Evolutionary conservation across 768 basidiomycete species (phyloP).

Genomic region (Russula brevipes): DNA sequence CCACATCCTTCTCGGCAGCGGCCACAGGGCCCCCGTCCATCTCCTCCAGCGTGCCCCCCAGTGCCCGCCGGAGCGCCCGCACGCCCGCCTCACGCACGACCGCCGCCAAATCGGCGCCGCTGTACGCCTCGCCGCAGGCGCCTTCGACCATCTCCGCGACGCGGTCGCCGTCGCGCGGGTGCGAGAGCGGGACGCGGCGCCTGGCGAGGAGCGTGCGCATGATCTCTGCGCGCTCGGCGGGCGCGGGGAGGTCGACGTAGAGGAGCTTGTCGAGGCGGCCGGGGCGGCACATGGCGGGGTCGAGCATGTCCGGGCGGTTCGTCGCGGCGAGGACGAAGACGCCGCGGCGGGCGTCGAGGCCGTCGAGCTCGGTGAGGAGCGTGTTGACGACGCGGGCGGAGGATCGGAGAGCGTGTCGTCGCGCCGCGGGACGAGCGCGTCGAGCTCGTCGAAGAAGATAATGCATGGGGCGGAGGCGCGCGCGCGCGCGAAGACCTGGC

Average conservation of each 20-base stretch:
- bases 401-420: constrained; percentile 88
- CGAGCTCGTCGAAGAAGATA: constrained; percentile 93
- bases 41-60: constrained; percentile 66
- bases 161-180: constrained; percentile 30
- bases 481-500: constrained; percentile 92
- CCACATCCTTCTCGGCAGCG: constrained; percentile 24
- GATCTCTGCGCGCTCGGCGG: constrained; percentile 77
- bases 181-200: constrained; percentile 58
- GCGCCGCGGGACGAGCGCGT: constrained; percentile 84
- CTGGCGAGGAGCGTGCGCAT: constrained; percentile 56
- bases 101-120: constrained; percentile 86
- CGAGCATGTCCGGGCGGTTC: constrained; percentile 95
- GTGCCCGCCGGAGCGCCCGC: constrained; percentile 60
- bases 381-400: constrained; percentile 93
- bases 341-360: constrained; percentile 76
- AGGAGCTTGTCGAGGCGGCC: constrained; percentile 91
- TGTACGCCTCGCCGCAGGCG: constrained; percentile 76
- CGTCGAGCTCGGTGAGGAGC: constrained; percentile 89
- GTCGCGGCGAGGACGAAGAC: constrained; percentile 95
- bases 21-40: constrained; percentile 39
- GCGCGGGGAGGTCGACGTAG: constrained; percentile 81
- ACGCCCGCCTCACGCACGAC: constrained; percentile 89
- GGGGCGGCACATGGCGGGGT: constrained; percentile 97
- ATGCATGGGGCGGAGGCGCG: constrained; percentile 92
- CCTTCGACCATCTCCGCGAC: constrained; percentile 44